phyloP scores from a whole-genome alignment of 2,329 filamentous ascomycete species.

The Clarireedia hainanense region DNA sequence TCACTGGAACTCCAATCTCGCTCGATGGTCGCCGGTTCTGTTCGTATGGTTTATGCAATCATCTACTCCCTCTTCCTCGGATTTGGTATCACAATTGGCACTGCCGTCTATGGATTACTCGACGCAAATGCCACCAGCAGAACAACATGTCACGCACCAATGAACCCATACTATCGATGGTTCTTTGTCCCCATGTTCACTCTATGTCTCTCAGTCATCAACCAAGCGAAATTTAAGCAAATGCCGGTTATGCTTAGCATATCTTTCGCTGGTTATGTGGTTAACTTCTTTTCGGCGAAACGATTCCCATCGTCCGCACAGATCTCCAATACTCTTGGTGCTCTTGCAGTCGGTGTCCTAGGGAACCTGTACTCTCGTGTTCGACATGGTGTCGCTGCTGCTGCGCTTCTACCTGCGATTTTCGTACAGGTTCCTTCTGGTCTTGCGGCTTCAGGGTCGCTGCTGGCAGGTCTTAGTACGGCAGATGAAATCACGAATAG shows the following conservation, averaged over 20 bases:
- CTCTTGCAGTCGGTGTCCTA: slow-evolving; percentile 66
- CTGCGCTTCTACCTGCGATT: slow-evolving; percentile 79
- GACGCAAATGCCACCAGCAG: slow-evolving; percentile 39
- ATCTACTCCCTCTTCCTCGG: slow-evolving; percentile 51
- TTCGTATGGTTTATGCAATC: slow-evolving; percentile 51
- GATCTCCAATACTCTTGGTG: slow-evolving; percentile 68
- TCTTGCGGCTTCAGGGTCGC: slow-evolving; percentile 51
- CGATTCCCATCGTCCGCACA: slow-evolving; percentile 64
- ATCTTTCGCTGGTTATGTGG: slow-evolving; percentile 64
- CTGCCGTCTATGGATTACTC: slow-evolving; percentile 45
- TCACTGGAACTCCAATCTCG: slow-evolving; percentile 48
- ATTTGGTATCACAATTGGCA: slow-evolving; percentile 50
- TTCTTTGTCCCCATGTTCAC: slow-evolving; percentile 69
- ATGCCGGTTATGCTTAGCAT: slow-evolving; percentile 71
- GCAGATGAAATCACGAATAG: slow-evolving; percentile 45
- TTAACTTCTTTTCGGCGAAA: slow-evolving; percentile 64
- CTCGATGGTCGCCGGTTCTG: slow-evolving; percentile 47
- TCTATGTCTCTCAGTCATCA: slow-evolving; percentile 65
- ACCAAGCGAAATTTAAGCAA: slow-evolving; percentile 76
- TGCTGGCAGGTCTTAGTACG: slow-evolving; percentile 48
- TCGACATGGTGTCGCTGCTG: slow-evolving; percentile 61
- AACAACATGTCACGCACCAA: slow-evolving; percentile 38
- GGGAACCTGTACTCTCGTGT: slow-evolving; percentile 69
- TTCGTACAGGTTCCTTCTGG: slow-evolving; percentile 63
- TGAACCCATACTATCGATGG: slow-evolving; percentile 51